These are phyloP conservation scores for Mycena epipterygia DNA, from an alignment of 768 basidiomycete genomes.

Conservation along the genomic window DNA sequence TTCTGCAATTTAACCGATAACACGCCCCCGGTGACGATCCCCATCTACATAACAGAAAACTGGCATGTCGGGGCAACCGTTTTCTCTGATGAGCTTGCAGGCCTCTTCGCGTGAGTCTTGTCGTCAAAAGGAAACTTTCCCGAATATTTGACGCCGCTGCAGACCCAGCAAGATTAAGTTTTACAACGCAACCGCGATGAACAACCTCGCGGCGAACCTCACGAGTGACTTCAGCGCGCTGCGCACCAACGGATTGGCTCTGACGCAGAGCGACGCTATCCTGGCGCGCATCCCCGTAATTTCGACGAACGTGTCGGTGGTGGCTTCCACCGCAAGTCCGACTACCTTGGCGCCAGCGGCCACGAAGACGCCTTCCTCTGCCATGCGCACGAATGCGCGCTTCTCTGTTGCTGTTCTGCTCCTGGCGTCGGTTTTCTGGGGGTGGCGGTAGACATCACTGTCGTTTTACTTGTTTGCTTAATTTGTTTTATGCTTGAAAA, in stretches of 20 bases:
- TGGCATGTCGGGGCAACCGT: background rate
- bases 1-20: slow-evolving; percentile 14
- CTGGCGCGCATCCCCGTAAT: background rate
- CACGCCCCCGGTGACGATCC: slow-evolving; percentile 7
- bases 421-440: background rate
- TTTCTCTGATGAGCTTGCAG: background rate
- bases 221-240: background rate
- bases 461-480: too few relatives aligned
- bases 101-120: background rate
- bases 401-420: background rate
- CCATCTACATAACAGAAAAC: slow-evolving; percentile 7
- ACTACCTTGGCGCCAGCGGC: background rate
- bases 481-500: too few relatives aligned
- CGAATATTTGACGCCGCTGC: background rate
- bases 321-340: too few relatives aligned
- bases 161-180: slow-evolving; percentile 1
- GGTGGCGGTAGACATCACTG: too few relatives aligned
- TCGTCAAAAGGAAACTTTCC: background rate
- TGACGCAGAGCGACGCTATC: background rate
- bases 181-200: background rate
- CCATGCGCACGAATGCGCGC: background rate
- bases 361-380: background rate
- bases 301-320: background rate
- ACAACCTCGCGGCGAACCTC: background rate
- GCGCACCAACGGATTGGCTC: background rate